These are phyloP conservation scores for Ceratocystis colombiana DNA, from an alignment of 2,329 filamentous ascomycete genomes.

Conservation along the genomic window DNA sequence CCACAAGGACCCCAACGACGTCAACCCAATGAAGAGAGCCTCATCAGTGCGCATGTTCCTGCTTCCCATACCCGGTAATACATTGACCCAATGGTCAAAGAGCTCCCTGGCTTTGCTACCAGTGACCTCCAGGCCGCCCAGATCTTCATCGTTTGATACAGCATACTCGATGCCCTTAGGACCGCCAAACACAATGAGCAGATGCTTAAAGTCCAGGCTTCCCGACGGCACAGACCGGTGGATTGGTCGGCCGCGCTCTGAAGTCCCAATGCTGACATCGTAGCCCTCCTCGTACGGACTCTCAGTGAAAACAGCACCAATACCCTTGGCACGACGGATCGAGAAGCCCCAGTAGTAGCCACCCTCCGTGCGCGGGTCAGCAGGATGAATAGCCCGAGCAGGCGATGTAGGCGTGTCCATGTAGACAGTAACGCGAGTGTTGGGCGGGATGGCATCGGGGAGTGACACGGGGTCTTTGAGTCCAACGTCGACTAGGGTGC, in stretches of 20 bases:
- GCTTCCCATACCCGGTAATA: constrained; percentile 70
- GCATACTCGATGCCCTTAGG: constrained; percentile 70
- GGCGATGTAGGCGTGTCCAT: constrained; percentile 48
- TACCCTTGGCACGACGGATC: constrained; percentile 53
- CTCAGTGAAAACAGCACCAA: constrained; percentile 69
- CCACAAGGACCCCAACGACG: constrained; percentile 54
- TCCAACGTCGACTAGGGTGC: constrained; percentile 51
- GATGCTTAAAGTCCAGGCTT: constrained; percentile 49
- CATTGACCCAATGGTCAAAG: constrained; percentile 78
- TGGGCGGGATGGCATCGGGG: constrained; percentile 51
- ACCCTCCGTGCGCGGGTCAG: constrained; percentile 58
- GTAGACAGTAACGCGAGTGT: constrained; percentile 63
- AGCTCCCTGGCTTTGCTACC: constrained; percentile 56
- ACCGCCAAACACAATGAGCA: constrained; percentile 71
- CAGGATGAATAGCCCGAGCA: constrained; percentile 45
- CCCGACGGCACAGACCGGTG: constrained; percentile 37
- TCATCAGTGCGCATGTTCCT: constrained; percentile 77
- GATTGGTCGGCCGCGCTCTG: constrained; percentile 56
- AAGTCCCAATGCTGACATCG: constrained; percentile 73
- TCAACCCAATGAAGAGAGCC: constrained; percentile 66
- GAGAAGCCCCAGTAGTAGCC: constrained; percentile 84
- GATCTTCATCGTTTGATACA: constrained; percentile 48
- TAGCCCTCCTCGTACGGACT: constrained; percentile 66
- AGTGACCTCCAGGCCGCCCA: constrained; percentile 51
- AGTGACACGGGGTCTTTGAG: constrained; percentile 48